Evolutionary conservation across 176 grass and related monocot species (phyloP), one percentile per base, ranked within the genome.

Genomic region (Lolium multiflorum): DNA sequence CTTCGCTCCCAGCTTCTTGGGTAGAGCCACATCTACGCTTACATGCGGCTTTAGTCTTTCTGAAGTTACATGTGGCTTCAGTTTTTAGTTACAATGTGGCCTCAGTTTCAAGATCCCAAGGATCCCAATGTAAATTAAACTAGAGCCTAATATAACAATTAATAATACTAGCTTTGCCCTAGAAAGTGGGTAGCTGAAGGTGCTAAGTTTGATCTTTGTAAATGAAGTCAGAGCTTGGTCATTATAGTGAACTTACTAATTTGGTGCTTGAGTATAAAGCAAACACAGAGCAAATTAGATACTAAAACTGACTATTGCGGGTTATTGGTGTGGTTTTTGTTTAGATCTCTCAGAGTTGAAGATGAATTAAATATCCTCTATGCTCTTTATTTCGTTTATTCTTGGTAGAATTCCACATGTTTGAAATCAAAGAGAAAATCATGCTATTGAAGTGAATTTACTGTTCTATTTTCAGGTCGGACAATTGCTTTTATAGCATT

Each of bases 401-500:
- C 11, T 82, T 31, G 57, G 11, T 28, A 41, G 21, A 20, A 11
- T 74, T 44, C 22, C 58, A 81, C 56, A 77, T 66, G 2, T 63
- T 48, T 37, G 24, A 64, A 84, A 61, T 57, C 4, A 47, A 73
- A 14, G 2, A 8, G 7, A 62, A 37, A 25, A 79, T 14, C 46
- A 16, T 80, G 37, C 44, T 38, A n/a, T 49, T 31, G 43, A 71
- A 54, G 22, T 56, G 66, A 63, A 64, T 74, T 70, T 22, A 0
- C 17, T 37, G 9, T 43, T 65, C 13, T 6, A 3, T 91, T 81
- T 84, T 71, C 88, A 97, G 95, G 91, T 59, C 69, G 66, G 44
- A 77, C 86, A 24, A 63, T 93, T 80, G 93, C 91, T 70, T 83
- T 62, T 15, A 85, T 95, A 89, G 87, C 87, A 86, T 95, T 93